Evolutionary conservation across 371 early-diverging fungal species (phyloP), one percentile per base, ranked within the genome.

Genomic region (Enterocytospora artemiae): DNA sequence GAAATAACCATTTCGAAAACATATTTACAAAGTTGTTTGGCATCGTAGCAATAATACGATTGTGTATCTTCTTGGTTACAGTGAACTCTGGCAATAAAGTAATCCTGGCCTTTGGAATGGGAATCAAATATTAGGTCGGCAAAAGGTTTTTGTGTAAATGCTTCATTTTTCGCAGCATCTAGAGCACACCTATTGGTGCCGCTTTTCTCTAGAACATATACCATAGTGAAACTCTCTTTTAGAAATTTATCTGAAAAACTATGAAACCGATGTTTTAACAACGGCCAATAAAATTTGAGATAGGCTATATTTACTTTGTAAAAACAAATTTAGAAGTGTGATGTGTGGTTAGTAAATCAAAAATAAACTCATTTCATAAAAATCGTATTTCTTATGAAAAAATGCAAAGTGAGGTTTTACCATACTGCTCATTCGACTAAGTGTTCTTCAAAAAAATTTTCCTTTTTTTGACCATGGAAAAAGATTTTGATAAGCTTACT

Each of bases 1-100:
- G 76, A 74, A n/a, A 80, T 80, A 0, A 80, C 76, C 75, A 80
- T 76, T 63, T 80, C 80, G 74, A 78, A 80, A 14, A 80, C 45
- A 54, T 71, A 80, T 63, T 78, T 80, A 61, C 80, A 80, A 24
- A 80, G 65, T 30, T 76, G 78, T 56, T 71, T 58, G 2, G 78
- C 80, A 69, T 80, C 80, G 56, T 80, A 80, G 33, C 74, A 72
- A 20, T 57, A 65, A 16, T n/a, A 25, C 36, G 60, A 31, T 14
- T 39, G 43, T n/a, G 46, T 61, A 7, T 63, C 16, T 1, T 2
- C 46, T 22, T 25, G 36, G 28, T 4, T 48, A 46, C 52, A 63
- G 9, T 63, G 59, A 0, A 72, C 67, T 20, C 77, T 25, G 24
- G 69, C 71, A 44, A 76, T 28, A 51, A 69, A 76, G 50, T 76